Evolutionary conservation across 2,329 filamentous ascomycete genomes (phyloP), one percentile per base, ranked within the genome.

Genomic region (Talaromyces sp.): DNA sequence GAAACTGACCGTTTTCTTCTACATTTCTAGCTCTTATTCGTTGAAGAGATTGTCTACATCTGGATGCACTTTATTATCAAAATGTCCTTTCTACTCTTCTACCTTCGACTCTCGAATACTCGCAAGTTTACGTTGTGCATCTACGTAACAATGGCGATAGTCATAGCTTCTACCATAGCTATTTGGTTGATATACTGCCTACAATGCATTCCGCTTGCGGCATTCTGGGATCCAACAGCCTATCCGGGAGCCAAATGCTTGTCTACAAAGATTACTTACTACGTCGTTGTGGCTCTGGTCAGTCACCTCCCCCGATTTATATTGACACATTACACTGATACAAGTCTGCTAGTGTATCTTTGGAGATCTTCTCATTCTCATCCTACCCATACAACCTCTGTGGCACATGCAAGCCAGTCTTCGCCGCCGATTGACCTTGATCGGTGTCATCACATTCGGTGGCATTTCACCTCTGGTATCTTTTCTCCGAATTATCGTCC

Each of bases 21-120:
- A n/a, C n/a, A n/a, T n/a, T n/a, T 14, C 11, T 46, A 46, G 42
- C 42, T 46, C 21, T 11, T 46, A 46, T 46, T 46, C 18, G 42
- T 25, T 11, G 42, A 46, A 11, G 37, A 42, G 56, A 59, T 59
- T 23, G 46, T 28, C 9, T 59, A 59, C 18, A 33, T 59, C 6
- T 59, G 37, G 39, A 59, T 59, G 56, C 56, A 59, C 16, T 46
- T 42, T 6, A 46, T 33, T 25, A 59, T 59, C 6, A 59, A 59
- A 16, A 44, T 48, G 56, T 28, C 56, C 8, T 44, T 59, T n/a
- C 56, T 59, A 5, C 40, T 59, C 14, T 59, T 59, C 39, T 59
- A 59, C 28, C 37, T 59, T 42, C 56, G 56, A 37, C n/a, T 59
- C 12, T 42, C 42, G 12, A 42, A 59, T 21, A 59, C 21, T 5